A percentile compares a stretch with the other conserved stretches of the same genome.
These are phyloP conservation scores for Proliferodiscus dingleyae DNA, from an alignment of 2,329 filamentous ascomycete species.

Conservation along the genomic window DNA sequence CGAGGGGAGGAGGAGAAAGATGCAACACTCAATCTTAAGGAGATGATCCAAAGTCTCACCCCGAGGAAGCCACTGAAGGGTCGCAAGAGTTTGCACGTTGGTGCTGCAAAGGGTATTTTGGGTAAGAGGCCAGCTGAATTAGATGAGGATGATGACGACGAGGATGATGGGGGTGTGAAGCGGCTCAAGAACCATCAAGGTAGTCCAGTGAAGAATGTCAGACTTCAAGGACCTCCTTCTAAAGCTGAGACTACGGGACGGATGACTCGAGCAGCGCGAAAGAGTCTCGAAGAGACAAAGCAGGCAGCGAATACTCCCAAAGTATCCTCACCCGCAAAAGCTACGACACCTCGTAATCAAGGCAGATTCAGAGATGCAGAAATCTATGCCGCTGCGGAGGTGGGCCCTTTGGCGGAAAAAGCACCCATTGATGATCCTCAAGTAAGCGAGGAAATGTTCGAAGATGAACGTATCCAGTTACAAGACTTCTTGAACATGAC, in stretches of 20 bases:
- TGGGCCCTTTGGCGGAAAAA: constrained; percentile 38
- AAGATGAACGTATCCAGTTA: constrained; percentile 65
- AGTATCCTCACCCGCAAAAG: constrained; percentile 45
- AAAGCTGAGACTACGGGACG: constrained; percentile 63
- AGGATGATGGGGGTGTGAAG: constrained; percentile 59
- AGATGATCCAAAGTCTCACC: constrained; percentile 73
- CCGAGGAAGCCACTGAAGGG: constrained; percentile 61
- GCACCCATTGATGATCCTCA: constrained; percentile 44
- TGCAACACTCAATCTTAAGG: constrained; percentile 61
- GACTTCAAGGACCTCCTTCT: constrained; percentile 62
- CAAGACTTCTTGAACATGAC: constrained; percentile 94
- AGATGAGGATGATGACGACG: constrained; percentile 57
- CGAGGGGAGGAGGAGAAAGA: constrained; percentile 54
- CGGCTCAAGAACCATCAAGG: constrained; percentile 65
- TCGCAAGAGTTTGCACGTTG: constrained; percentile 72
- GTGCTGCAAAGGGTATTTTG: constrained; percentile 66
- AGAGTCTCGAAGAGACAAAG: constrained; percentile 41
- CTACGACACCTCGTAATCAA: constrained; percentile 51
- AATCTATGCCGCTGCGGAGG: constrained; percentile 34
- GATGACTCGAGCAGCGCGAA: constrained; percentile 44
- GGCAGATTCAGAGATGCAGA: constrained; percentile 51
- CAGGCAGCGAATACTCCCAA: constrained; percentile 37
- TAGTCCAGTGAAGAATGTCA: constrained; percentile 73
- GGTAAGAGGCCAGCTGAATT: constrained; percentile 71
- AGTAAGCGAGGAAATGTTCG: constrained; percentile 31